Evolutionary conservation across 2,329 filamentous ascomycete genomes (phyloP), one percentile per base, ranked within the genome.

Genomic region (Rhynchosporium graminicola): DNA sequence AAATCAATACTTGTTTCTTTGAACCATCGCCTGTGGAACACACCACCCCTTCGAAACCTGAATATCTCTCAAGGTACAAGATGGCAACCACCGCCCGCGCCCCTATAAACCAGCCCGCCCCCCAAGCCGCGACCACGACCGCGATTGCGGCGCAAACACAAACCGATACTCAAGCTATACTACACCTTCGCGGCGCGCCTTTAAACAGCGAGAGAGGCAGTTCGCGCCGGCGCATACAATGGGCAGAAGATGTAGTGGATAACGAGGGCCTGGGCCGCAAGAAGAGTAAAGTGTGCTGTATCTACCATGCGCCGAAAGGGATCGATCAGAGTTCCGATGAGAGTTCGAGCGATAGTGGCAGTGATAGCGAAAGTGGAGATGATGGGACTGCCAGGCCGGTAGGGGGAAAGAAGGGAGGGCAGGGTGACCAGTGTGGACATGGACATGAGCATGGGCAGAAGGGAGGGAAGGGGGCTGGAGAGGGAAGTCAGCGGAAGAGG

Each of bases 201-300:
- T 56, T 47, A 15, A 60, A 61, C 1, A 59, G 61, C 28, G 62
- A 54, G n/a, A 62, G 63, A 12, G 63, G 58, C 3, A 81, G 87
- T 20, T 65, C 55, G 9, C 40, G 64, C 10, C 82, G 88, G 58
- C 86, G 86, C 55, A 95, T 99, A 61, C 88, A 90, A 76, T 99
- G 95, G 95, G 92, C 92, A 6, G 91, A 95, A 72, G 89, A 91
- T 72, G 93, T 97, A 6, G 82, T 99, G 2, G 93, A 99, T 77
- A 99, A 99, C 73, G 95, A 99, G 77, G 92, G 92, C 3, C 83
- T 98, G 76, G 92, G 92, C 7, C 90, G 91, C 77, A 99, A 98
- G 79, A 94, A 87, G 67, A 96, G 91, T 20, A 99, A 99, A 85
- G 95, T 98, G n/a, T 99, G 95, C 83, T 99, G 95, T 76, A 99